Percentiles rank a stretch among this genome's conserved stretches.
These are phyloP conservation scores for Arthonia radiata DNA, from an alignment of 495 filamentous ascomycete species.

Conservation along the genomic window DNA sequence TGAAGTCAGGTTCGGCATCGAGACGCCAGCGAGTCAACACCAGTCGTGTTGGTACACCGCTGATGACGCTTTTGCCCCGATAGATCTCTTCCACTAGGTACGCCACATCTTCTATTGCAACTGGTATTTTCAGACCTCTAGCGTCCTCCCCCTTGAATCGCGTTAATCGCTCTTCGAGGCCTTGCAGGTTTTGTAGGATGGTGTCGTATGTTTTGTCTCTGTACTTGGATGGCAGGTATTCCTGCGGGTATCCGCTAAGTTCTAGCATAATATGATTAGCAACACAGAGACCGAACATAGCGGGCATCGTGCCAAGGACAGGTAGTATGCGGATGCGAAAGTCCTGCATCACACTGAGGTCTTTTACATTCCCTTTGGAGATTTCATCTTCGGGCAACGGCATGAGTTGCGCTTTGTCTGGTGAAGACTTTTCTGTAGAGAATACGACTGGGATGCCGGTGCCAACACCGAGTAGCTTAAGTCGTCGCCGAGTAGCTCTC, in stretches of 20 bases:
- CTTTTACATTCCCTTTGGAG: slow-evolving; percentile 61
- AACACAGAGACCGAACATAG: slow-evolving; percentile 70
- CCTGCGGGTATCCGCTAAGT: slow-evolving; percentile 66
- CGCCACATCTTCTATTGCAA: slow-evolving; percentile 55
- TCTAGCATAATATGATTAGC: slow-evolving; percentile 82
- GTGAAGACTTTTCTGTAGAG: slow-evolving; percentile 74
- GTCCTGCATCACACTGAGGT: slow-evolving; percentile 68
- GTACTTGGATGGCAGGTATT: slow-evolving; percentile 58
- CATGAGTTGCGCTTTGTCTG: slow-evolving; percentile 71
- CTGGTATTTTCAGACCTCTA: slow-evolving; percentile 46
- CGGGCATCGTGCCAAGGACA: slow-evolving; percentile 90
- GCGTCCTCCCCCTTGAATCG: slow-evolving; percentile 31
- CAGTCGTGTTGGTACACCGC: slow-evolving; percentile 52
- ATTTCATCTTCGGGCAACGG: slow-evolving; percentile 79
- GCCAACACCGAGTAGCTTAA: slow-evolving; percentile 58
- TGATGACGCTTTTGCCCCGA: slow-evolving; percentile 58
- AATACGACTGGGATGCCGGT: slow-evolving; percentile 78
- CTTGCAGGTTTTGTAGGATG: slow-evolving; percentile 46
- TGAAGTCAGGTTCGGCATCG: slow-evolving; percentile 16
- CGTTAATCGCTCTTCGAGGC: slow-evolving; percentile 46
- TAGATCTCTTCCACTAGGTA: slow-evolving; percentile 82
- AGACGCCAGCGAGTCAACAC: slow-evolving; percentile 53
- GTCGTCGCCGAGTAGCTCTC: slow-evolving; percentile 48
- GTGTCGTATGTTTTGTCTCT: slow-evolving; percentile 77
- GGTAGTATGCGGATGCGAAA: slow-evolving; percentile 86